Percentiles rank a stretch among this genome's conserved stretches.
Conservation (phyloP, 2,329 filamentous ascomycete genomes). For the Tolypocladium ovalisporum region DNA sequence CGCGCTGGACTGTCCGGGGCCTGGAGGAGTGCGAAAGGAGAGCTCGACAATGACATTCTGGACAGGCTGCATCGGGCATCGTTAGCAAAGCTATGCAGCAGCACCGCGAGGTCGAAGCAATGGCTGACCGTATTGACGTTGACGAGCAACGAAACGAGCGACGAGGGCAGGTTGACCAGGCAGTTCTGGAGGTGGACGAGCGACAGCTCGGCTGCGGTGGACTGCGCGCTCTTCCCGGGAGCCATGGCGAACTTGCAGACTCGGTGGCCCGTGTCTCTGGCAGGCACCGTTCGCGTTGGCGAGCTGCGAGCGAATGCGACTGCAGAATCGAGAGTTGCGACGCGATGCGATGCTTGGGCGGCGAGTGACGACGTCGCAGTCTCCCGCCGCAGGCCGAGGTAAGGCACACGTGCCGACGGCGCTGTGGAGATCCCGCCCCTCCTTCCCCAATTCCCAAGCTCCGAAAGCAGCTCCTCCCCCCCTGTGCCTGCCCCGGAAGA, state of each 20-base stretch:
- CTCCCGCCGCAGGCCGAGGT: slow-evolving; percentile 17
- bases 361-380: background rate
- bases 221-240: slow-evolving; percentile 43
- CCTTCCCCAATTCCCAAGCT: background rate
- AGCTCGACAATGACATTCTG: slow-evolving; percentile 97
- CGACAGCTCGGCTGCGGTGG: slow-evolving; percentile 71
- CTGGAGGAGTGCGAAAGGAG: slow-evolving; percentile 49
- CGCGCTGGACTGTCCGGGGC: slow-evolving; percentile 32
- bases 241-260: slow-evolving; percentile 24
- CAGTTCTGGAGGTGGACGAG: slow-evolving; percentile 87
- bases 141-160: slow-evolving; percentile 72
- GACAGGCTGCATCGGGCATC: slow-evolving; percentile 49
- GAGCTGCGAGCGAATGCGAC: slow-evolving; percentile 1
- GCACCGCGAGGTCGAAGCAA: background rate
- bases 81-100: slow-evolving; percentile 5
- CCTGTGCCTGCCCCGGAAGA: background rate
- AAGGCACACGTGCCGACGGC: slow-evolving; percentile 22
- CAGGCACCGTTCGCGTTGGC: background rate
- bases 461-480: background rate
- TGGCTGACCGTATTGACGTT: slow-evolving; percentile 76
- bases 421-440: background rate
- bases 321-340: background rate
- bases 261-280: background rate
- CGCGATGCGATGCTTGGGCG: background rate
- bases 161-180: slow-evolving; percentile 81